Conservation (phyloP, 495 filamentous ascomycete species). For the Talaromyces thailandensis region DNA sequence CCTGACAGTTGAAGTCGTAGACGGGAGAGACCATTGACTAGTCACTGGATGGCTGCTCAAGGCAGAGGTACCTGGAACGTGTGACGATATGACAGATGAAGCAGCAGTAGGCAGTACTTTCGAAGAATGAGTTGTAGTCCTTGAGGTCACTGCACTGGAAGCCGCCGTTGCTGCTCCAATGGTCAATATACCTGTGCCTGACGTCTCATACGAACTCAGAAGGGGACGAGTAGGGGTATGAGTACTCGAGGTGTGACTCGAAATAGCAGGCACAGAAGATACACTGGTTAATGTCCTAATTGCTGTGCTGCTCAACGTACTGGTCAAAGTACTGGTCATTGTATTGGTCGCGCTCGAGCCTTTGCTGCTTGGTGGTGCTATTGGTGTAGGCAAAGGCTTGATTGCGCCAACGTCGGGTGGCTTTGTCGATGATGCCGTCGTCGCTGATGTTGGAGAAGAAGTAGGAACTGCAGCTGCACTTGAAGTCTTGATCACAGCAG, state of each 20-base stretch:
- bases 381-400: neutral
- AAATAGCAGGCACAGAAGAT: neutral
- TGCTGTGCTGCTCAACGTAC: too few relatives aligned
- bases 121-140: neutral
- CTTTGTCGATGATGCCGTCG: neutral
- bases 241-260: neutral
- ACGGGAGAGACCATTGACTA: neutral
- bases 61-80: neutral
- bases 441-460: neutral
- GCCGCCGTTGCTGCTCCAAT: neutral
- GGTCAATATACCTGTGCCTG: neutral
- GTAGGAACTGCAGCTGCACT: neutral
- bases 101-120: neutral
- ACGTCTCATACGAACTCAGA: neutral
- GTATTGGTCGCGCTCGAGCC: neutral
- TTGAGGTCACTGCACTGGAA: neutral
- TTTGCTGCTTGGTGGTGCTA: neutral
- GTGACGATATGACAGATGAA: neutral
- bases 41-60: neutral
- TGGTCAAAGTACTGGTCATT: neutral
- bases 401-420: neutral
- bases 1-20: neutral
- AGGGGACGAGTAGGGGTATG: neutral
- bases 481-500: neutral
- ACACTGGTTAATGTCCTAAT: neutral